Evolutionary conservation across 305 asterid species (phyloP).

Genomic region (Fraxinus sp.): DNA sequence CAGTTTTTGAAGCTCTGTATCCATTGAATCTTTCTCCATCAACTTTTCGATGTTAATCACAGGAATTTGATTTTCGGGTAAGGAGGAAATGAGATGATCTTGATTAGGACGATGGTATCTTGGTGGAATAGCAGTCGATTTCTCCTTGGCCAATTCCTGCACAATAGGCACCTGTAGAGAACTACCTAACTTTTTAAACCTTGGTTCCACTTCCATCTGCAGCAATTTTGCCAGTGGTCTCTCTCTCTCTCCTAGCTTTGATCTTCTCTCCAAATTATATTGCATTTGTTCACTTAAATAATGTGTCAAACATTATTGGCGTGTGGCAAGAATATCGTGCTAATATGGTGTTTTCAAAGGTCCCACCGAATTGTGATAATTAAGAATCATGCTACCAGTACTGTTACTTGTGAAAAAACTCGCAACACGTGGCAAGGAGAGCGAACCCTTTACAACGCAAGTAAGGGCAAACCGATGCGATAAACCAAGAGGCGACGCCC

Average conservation of each 20-base stretch:
- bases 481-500: no score
- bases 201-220: constrained; percentile 29
- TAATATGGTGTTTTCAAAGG: not conserved
- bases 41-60: constrained; percentile 29
- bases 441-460: no score
- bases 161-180: constrained; percentile 46
- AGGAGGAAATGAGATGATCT: constrained; percentile 21
- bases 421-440: no score
- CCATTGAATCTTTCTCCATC: not conserved
- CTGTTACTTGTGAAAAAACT: no score
- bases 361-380: not conserved
- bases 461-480: no score
- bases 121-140: constrained; percentile 28
- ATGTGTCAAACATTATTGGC: not conserved
- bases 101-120: constrained; percentile 40
- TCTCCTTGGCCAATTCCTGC: constrained; percentile 44
- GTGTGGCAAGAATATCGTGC: not conserved
- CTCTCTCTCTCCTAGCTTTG: not conserved
- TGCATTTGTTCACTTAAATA: not conserved
- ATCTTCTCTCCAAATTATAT: not conserved
- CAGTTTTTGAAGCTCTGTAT: not conserved
- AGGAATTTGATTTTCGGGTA: constrained; percentile 27
- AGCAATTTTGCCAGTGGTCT: not conserved
- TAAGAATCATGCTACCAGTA: no score
- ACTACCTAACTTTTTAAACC: constrained; percentile 28